Evolutionary conservation across 805 yeast genomes (phyloP).

Genomic region (Metschnikowia henanensis): DNA sequence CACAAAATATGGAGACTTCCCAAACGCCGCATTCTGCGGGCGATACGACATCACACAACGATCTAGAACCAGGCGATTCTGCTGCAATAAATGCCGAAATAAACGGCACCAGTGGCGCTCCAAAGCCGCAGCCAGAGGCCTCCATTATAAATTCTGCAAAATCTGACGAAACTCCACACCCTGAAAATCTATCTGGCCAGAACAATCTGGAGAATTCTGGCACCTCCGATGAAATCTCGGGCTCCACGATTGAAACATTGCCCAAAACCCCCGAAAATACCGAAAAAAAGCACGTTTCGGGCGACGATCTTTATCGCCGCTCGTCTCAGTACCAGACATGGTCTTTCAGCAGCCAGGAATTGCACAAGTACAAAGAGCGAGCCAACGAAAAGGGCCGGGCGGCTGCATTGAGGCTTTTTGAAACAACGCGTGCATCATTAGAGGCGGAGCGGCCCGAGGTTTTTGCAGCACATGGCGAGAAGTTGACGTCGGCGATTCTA

Average conservation of each 20-base stretch:
- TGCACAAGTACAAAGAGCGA: constrained; percentile 47
- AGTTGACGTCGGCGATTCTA: constrained; percentile 33
- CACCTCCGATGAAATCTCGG: not conserved
- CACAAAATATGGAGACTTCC: too few relatives aligned
- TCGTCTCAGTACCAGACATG: constrained; percentile 83
- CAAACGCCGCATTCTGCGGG: too few relatives aligned
- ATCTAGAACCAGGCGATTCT: too few relatives aligned
- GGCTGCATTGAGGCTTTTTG: constrained; percentile 34
- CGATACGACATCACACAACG: too few relatives aligned
- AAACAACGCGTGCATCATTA: constrained; percentile 20
- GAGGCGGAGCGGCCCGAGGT: constrained; percentile 27
- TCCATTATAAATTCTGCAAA: not conserved
- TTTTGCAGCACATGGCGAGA: constrained; percentile 27
- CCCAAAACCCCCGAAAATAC: not conserved
- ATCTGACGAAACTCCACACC: not conserved
- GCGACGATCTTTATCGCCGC: constrained; percentile 85
- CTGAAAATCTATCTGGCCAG: not conserved
- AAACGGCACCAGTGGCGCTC: not conserved
- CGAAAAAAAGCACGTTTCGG: constrained; percentile 42
- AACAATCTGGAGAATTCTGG: not conserved
- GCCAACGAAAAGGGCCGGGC: constrained; percentile 57
- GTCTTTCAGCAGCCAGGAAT: constrained; percentile 70
- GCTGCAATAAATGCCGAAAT: not conserved
- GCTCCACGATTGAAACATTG: not conserved
- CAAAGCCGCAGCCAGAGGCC: not conserved